Evolutionary conservation across 1,139 yeast genomes (phyloP).

Genomic region (Pichia sp.): DNA sequence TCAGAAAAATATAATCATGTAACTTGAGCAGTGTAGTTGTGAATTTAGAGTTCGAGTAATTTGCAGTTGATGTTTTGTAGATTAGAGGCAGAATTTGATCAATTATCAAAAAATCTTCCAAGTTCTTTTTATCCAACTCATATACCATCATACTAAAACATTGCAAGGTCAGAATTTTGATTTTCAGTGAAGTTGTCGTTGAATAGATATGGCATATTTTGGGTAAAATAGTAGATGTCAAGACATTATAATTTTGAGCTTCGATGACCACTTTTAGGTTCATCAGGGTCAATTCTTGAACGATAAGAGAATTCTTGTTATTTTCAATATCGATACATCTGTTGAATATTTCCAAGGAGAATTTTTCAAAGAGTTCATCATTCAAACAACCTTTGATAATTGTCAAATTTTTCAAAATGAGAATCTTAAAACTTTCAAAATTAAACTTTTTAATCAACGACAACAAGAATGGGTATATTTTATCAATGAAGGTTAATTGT

Average conservation of each 20-base stretch:
- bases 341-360: constrained; percentile 23
- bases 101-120: constrained; percentile 64
- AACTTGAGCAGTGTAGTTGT: constrained; percentile 21
- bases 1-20: constrained; percentile 22
- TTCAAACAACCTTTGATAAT: constrained; percentile 40
- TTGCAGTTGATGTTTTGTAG: constrained; percentile 25
- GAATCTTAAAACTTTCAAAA: constrained; percentile 23
- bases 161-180: constrained; percentile 63
- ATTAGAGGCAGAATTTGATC: constrained; percentile 77
- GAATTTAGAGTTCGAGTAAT: constrained; percentile 21
- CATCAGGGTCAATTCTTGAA: constrained; percentile 38
- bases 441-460: constrained; percentile 29
- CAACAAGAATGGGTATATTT: constrained; percentile 43
- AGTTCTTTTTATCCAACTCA: constrained; percentile 34
- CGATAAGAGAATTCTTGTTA: constrained; percentile 8
- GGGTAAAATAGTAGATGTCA: constrained; percentile 70
- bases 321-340: constrained; percentile 15
- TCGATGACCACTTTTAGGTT: constrained; percentile 44
- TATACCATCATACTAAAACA: constrained; percentile 55
- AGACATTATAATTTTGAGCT: constrained; percentile 67
- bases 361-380: constrained; percentile 20
- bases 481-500: constrained; percentile 68
- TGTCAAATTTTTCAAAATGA: constrained; percentile 32
- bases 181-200: constrained; percentile 73
- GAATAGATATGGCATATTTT: constrained; percentile 63